A percentile compares a stretch with the other conserved stretches of the same genome.
Evolutionary conservation across 1,284 basidiomycete genomes (phyloP).

Genomic region (Cutaneotrichosporon curvatum): DNA sequence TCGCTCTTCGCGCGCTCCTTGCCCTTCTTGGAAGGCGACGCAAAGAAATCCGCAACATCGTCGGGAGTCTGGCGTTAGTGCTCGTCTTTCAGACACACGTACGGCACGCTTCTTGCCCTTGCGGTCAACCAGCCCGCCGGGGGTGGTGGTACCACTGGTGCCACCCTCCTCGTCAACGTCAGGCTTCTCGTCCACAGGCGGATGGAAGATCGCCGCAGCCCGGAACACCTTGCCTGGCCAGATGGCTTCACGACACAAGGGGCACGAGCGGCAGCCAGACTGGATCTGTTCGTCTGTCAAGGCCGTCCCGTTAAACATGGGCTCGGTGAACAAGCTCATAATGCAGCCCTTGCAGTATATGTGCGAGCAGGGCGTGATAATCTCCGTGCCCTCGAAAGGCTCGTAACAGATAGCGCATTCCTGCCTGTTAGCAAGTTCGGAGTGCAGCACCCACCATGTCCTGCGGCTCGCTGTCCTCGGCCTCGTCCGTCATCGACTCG

Average conservation of each 20-base stretch:
- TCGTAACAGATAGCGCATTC: conserved; percentile 41
- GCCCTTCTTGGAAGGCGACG: conserved; percentile 4
- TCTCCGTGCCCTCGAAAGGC: conserved; percentile 26
- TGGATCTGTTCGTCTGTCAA: conserved; percentile 28
- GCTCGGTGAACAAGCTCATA: conserved; percentile 27
- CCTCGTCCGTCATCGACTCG: conserved; percentile 9
- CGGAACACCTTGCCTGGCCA: conserved; percentile 30
- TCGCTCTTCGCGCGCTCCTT: conserved; percentile 6
- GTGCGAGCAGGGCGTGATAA: conserved; percentile 39
- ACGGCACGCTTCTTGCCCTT: conserved; percentile 34
- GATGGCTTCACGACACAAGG: conserved; percentile 37
- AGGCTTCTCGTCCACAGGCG: conserved; percentile 16
- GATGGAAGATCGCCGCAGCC: conserved; percentile 32
- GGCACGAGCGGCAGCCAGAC: conserved; percentile 33
- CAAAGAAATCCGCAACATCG: not conserved
- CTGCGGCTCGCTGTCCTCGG: conserved; percentile 1
- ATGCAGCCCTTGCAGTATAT: conserved; percentile 40
- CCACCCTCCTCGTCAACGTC: conserved; percentile 9
- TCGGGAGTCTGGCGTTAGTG: not conserved
- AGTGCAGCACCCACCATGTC: conserved; percentile 13
- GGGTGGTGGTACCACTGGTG: not conserved
- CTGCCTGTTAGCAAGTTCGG: conserved; percentile 2
- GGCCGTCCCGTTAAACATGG: conserved; percentile 18
- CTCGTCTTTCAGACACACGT: conserved; percentile 1
- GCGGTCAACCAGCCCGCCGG: conserved; percentile 6